Evolutionary conservation across 768 basidiomycete species (phyloP).

Genomic region (Saitozyma podzolica): DNA sequence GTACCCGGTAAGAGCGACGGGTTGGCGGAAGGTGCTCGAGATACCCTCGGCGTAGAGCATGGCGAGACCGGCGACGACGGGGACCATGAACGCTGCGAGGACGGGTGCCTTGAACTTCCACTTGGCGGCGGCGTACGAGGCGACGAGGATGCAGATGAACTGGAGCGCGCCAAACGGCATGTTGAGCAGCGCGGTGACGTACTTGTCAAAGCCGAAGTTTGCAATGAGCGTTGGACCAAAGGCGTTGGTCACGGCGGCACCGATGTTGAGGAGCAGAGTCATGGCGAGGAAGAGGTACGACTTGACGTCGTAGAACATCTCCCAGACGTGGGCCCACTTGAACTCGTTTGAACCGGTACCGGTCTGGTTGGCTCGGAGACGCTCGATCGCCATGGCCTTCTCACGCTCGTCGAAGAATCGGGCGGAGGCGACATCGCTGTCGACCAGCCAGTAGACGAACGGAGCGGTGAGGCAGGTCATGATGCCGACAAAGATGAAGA

Average conservation of each 20-base stretch:
- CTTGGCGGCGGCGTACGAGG: slow-evolving; percentile 25
- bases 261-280: slow-evolving; percentile 30
- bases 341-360: slow-evolving; percentile 43
- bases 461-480: slow-evolving; percentile 40
- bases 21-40: slow-evolving; percentile 14
- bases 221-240: slow-evolving; percentile 28
- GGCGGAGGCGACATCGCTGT: slow-evolving; percentile 29
- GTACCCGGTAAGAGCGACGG: slow-evolving; percentile 41
- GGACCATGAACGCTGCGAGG: slow-evolving; percentile 26
- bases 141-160: slow-evolving; percentile 33
- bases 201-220: slow-evolving; percentile 26
- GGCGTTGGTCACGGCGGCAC: slow-evolving; percentile 39
- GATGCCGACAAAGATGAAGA: slow-evolving; percentile 39
- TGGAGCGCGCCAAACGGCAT: slow-evolving; percentile 57
- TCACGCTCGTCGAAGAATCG: slow-evolving; percentile 37
- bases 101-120: slow-evolving; percentile 35
- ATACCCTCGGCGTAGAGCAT: slow-evolving; percentile 34
- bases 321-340: slow-evolving; percentile 40
- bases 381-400: slow-evolving; percentile 36
- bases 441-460: slow-evolving; percentile 33
- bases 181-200: slow-evolving; percentile 54
- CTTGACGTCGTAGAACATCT: slow-evolving; percentile 39
- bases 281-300: slow-evolving; percentile 27
- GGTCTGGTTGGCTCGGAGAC: slow-evolving; percentile 44
- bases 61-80: slow-evolving; percentile 36